A percentile compares a stretch with the other conserved stretches of the same genome.
phyloP scores from a whole-genome alignment of 306 rosid species.

The Begonia fuchsioides region DNA sequence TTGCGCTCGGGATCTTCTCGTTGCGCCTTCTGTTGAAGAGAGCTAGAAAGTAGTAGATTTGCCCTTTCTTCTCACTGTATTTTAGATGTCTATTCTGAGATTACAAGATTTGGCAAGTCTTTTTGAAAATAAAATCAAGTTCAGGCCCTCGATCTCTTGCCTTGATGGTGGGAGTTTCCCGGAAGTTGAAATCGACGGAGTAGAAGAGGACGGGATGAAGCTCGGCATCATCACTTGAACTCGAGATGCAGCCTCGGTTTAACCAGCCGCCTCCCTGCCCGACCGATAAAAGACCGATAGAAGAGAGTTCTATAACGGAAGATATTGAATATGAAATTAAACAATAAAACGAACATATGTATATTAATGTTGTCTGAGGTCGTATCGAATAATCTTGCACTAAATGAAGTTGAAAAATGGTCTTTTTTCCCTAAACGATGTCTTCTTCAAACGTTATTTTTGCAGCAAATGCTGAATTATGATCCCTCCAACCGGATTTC shows the following conservation, averaged over 20 bases:
- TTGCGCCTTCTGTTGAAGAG: constrained; percentile 61
- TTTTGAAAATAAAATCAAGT: background rate
- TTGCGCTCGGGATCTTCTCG: constrained; percentile 52
- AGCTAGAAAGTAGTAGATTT: constrained; percentile 19
- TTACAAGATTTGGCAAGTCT: background rate
- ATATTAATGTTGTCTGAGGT: too few relatives aligned
- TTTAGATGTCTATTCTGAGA: background rate
- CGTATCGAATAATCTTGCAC: too few relatives aligned
- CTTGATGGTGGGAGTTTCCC: background rate
- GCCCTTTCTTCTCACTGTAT: background rate
- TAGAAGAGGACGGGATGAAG: background rate
- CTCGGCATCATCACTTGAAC: constrained; percentile 37
- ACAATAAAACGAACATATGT: too few relatives aligned
- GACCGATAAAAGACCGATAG: constrained; percentile 51
- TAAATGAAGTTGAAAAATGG: background rate
- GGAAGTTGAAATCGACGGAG: background rate
- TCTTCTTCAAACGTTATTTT: background rate
- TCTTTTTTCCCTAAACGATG: background rate
- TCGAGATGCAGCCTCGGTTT: constrained; percentile 53
- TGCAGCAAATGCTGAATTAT: constrained; percentile 69
- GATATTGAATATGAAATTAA: too few relatives aligned
- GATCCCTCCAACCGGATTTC: constrained; percentile 57
- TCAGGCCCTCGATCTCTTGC: too few relatives aligned
- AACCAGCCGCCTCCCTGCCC: constrained; percentile 62
- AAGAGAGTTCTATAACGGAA: too few relatives aligned